These are phyloP conservation scores for Kwoniella europaea DNA, from an alignment of 768 basidiomycete genomes.

Conservation along the genomic window DNA sequence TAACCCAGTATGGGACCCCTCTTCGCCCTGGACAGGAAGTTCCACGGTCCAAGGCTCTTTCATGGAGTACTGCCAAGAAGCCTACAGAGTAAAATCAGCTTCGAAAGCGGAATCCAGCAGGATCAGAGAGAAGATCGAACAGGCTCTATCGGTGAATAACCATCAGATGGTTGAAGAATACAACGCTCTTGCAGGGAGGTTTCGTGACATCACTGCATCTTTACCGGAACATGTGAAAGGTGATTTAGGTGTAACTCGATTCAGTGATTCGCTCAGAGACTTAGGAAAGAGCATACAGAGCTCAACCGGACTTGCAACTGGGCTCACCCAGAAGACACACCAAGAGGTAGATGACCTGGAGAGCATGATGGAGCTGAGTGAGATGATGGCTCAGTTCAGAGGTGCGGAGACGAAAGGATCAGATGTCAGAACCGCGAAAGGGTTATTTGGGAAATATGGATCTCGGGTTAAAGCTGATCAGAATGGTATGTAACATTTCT, in stretches of 20 bases:
- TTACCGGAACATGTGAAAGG: too few species aligned
- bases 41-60: not conserved
- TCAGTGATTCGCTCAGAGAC: too few species aligned
- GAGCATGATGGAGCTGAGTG: not conserved
- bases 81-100: not conserved
- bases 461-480: not conserved
- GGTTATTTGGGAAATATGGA: not conserved
- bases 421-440: not conserved
- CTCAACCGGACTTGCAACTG: too few species aligned
- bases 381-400: not conserved
- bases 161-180: too few species aligned
- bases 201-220: too few species aligned
- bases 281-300: too few species aligned
- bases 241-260: too few species aligned
- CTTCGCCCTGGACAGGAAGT: not conserved
- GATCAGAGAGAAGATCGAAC: not conserved
- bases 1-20: not conserved
- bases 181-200: too few species aligned
- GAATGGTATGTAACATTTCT: not conserved
- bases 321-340: not conserved
- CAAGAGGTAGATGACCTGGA: not conserved
- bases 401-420: not conserved
- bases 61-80: not conserved
- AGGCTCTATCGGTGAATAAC: not conserved
- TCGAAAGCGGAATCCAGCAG: not conserved